Evolutionary conservation across 768 basidiomycete genomes (phyloP), one percentile per base, ranked within the genome.

Genomic region (Boletus rubroflammeus): DNA sequence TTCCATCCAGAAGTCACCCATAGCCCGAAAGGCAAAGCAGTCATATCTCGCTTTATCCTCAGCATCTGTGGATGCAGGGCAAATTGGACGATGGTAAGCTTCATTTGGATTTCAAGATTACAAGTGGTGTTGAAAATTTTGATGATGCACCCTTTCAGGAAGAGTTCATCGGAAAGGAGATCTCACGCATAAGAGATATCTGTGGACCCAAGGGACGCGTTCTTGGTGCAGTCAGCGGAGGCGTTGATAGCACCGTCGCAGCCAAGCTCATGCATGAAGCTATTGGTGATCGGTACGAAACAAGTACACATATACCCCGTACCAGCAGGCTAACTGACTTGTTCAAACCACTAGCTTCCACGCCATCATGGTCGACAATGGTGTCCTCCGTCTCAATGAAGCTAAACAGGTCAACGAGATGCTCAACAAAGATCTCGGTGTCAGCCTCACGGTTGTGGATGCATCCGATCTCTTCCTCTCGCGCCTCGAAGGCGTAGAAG

Each of bases 201-300:
- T 98, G 95, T 66, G 97, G 97, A 0, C 82, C 85, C 2, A 93
- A 83, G 63, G 96, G 95, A 32, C 93, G 94, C 49, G 97, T 99
- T 47, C 98, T 99, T 53, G 97, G 97, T 49, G 97, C 97, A 14
- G 96, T 98, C 47, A 91, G 88, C 57, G 97, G 97, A 26, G 97
- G 97, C 46, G 97, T 99, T 45, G 97, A 98, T 69, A 96, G 93
- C 60, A 94, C 94, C 0, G 97, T 99, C 15, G 97, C 97, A 5
- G 97, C 97, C 40, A 98, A 98, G 73, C 80, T 99, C 56, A 99
- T 99, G 97, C 95, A 98, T 62, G 95, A 98, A 76, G 97, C 97
- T 26, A 98, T 99, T 63, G 97, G 97, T 28, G 93, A 98, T 70
- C 82, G 96, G 93, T 91, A 66, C 40, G 60, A 32, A 76, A 60